Evolutionary conservation across 2,329 filamentous ascomycete genomes (phyloP), one percentile per base, ranked within the genome.

Genomic region (Alternaria sp.): DNA sequence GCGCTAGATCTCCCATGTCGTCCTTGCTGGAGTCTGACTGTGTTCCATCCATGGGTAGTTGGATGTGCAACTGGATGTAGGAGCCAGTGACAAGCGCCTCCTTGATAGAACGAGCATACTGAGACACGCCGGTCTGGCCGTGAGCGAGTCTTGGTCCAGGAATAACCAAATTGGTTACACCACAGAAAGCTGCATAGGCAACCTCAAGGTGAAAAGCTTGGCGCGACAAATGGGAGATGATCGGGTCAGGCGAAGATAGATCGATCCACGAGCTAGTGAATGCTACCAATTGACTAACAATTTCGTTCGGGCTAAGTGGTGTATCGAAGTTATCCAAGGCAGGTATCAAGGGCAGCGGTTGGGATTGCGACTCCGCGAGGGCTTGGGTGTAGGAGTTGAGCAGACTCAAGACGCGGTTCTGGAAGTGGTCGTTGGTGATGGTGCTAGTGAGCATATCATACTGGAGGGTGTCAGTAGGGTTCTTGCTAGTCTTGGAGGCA

Each of bases 181-280:
- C 96, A 75, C 94, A 97, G 81, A 98, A 99, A 66, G 93, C 94
- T 67, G 96, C 96, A 81, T 97, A 99, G 53, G 93, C 92, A 51
- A 98, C 87, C 78, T 99, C 96, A 43, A 97, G 86, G 77, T 94
- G 94, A 67, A 99, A 84, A 7, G 97, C 92, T 81, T 97, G 95
- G 47, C 92, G 89, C 37, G 95, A 97, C 62, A 98, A 87, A 78
- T 92, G 92, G 8, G 93, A 89, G 66, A 98, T 90, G 66, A 95
- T 81, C 7, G 94, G 92, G 78, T 97, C 91, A 2, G 89, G 82
- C 3, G 94, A 97, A 72, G 90, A 91, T 12, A 98, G 83, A 76
- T 98, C 94, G 69, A 97, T 95, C 95, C 95, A 98, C 6, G 93
- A 88, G 79, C 94, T 97, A n/a, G 89, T 89, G 61, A 91, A 90